These are phyloP conservation scores for Mucor circinelloides DNA, from an alignment of 371 early-diverging fungal species.

Conservation along the genomic window DNA sequence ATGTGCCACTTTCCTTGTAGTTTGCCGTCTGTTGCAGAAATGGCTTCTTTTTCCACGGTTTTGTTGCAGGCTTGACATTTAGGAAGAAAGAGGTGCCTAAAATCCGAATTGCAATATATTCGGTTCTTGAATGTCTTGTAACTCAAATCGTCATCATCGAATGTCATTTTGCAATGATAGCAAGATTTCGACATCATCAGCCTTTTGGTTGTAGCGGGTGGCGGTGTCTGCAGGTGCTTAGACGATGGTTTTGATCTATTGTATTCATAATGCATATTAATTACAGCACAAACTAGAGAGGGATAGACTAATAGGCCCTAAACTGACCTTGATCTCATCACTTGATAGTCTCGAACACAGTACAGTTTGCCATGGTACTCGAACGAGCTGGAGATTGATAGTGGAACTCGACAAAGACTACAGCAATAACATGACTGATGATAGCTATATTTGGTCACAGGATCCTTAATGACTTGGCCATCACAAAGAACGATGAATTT, in stretches of 20 bases:
- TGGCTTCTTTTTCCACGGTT: slow-evolving; percentile 74
- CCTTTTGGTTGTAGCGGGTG: slow-evolving; percentile 66
- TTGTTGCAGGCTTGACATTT: slow-evolving; percentile 69
- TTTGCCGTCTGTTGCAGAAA: slow-evolving; percentile 78
- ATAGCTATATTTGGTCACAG: not conserved
- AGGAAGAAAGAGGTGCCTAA: slow-evolving; percentile 60
- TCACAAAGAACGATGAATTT: not conserved
- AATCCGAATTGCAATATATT: slow-evolving; percentile 79
- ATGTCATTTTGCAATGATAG: slow-evolving; percentile 40
- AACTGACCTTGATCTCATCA: slow-evolving; percentile 55
- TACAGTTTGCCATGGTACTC: slow-evolving; percentile 67
- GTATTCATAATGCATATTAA: slow-evolving; percentile 36
- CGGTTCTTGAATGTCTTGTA: slow-evolving; percentile 71
- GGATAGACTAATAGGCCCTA: not conserved
- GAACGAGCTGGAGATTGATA: not conserved
- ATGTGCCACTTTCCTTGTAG: slow-evolving; percentile 82
- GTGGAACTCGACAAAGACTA: not conserved
- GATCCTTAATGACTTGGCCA: not conserved
- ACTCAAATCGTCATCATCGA: slow-evolving; percentile 58
- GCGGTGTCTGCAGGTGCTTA: slow-evolving; percentile 62
- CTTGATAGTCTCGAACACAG: slow-evolving; percentile 70
- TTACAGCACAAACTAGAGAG: not conserved
- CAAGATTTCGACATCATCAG: slow-evolving; percentile 66
- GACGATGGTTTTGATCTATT: slow-evolving; percentile 45
- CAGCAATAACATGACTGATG: not conserved